A percentile compares a stretch with the other conserved stretches of the same genome.
Conservation (phyloP, 257 asterid species). For the Jacaranda mimosifolia region DNA sequence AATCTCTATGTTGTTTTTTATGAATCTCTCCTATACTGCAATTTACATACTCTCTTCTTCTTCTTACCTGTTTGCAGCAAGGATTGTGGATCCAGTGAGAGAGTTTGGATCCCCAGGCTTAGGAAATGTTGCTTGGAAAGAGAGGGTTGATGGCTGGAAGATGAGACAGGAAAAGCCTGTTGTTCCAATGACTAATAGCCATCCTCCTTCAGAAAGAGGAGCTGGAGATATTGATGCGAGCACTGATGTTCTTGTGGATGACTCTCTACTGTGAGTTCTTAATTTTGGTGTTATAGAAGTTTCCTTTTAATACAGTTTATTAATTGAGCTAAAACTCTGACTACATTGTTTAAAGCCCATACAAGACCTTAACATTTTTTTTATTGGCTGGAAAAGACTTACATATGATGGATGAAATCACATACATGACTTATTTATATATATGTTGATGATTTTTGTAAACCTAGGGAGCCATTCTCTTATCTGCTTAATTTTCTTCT, state of each 20-base stretch:
- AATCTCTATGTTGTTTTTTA: conserved; percentile 30
- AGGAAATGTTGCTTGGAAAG: conserved; percentile 97
- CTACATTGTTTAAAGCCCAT: conserved; percentile 6
- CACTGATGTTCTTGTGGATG: conserved; percentile 84
- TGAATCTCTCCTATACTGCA: conserved; percentile 13
- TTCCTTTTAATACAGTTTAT: conserved; percentile 5
- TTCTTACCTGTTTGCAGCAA: conserved; percentile 59
- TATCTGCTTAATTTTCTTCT: conserved; percentile 23
- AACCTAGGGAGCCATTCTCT: conserved; percentile 13
- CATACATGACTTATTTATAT: not conserved
- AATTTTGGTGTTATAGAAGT: conserved; percentile 9
- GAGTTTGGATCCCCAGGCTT: conserved; percentile 82
- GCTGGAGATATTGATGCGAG: conserved; percentile 84
- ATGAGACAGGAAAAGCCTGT: conserved; percentile 87
- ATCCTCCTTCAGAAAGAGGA: conserved; percentile 87
- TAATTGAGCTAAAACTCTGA: not conserved
- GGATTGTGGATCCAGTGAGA: conserved; percentile 86
- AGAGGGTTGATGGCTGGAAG: conserved; percentile 96
- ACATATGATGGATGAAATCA: conserved; percentile 10
- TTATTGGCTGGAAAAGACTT: conserved; percentile 14
- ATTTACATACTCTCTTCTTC: conserved; percentile 18
- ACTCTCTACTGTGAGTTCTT: conserved; percentile 74
- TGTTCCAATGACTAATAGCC: conserved; percentile 74
- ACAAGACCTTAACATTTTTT: conserved; percentile 4
- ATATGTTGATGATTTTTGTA: not conserved